Evolutionary conservation across 352 stramenopile genomes (phyloP), one percentile per base, ranked within the genome.

Genomic region (Sclerospora graminicola): DNA sequence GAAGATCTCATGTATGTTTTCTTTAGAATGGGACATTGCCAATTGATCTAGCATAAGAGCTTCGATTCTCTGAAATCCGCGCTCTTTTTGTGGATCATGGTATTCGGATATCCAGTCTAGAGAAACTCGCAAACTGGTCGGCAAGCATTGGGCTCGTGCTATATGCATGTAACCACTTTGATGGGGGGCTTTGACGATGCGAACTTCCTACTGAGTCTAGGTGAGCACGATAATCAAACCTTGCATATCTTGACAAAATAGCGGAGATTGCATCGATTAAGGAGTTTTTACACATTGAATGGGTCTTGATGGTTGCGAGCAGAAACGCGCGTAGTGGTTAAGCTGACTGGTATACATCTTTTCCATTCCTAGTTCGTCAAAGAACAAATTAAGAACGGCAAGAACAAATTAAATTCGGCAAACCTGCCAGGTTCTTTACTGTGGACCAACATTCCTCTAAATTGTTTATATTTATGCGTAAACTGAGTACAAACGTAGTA

Each of bases 181-280:
- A 49, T 16, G 68, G 77, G 0, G 78, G 78, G 4, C n/a, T 86
- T 78, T 18, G 76, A 89, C 30, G 81, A 92, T 46, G 52, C 67
- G 7, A 46, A 52, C 2, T 92, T 89, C 34, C 23, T 90, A 16
- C 51, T 81, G 0, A 20, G 54, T 13, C 54, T 51, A 6, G 67
- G 73, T 8, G 29, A 23, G 7, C 54, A 90, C 10, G 63, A 52
- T 30, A 60, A 87, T 1, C 58, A 51, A 8, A 63, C 56, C 13
- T 38, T 89, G 19, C 66, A 85, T 37, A 44, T 54, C 15, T 81
- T 92, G 51, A n/a, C n/a, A n/a, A n/a, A n/a, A n/a, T n/a, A n/a
- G n/a, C n/a, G n/a, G 18, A 59, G 89, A 2, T 34, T 66, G 41
- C n/a, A n/a, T n/a, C n/a, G 73, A 16, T 90, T 4, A 63, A 66